phyloP scores from a whole-genome alignment of 306 rosid genomes.

The Spatholobus suberectus region DNA sequence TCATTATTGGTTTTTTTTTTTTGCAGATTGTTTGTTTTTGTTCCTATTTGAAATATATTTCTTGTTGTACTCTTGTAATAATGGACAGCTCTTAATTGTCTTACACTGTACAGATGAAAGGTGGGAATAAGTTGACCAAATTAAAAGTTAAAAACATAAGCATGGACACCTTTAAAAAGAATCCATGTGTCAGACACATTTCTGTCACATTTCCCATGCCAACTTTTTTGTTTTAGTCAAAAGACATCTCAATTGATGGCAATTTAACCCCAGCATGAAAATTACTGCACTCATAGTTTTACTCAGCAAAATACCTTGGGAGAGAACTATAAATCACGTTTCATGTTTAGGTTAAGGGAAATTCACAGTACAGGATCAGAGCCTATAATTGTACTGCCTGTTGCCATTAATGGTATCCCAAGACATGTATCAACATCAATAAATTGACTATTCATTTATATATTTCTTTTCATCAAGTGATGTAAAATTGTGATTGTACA shows the following conservation, averaged over 20 bases:
- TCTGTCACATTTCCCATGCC: constrained; percentile 3
- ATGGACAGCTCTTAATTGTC: constrained; percentile 15
- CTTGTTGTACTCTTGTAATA: constrained; percentile 12
- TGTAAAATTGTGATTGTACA: constrained; percentile 6
- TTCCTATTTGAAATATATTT: constrained; percentile 19
- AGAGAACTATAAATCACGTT: constrained; percentile 23
- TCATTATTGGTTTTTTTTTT: background rate
- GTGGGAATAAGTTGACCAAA: constrained; percentile 26
- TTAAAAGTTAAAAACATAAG: constrained; percentile 21
- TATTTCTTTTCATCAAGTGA: background rate
- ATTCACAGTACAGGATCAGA: constrained; percentile 33
- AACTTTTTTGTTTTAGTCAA: constrained; percentile 5
- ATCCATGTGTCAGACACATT: constrained; percentile 12
- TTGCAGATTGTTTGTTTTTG: background rate
- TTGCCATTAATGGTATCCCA: constrained; percentile 9
- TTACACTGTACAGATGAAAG: constrained; percentile 24
- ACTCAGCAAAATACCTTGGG: constrained; percentile 13
- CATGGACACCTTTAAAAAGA: constrained; percentile 15
- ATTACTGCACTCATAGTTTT: background rate
- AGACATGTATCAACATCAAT: constrained; percentile 26
- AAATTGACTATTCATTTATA: constrained; percentile 24
- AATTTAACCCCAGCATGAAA: constrained; percentile 13
- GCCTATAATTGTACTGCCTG: constrained; percentile 18
- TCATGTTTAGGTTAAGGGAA: constrained; percentile 27
- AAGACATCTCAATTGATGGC: constrained; percentile 18